Conservation (phyloP, 1,284 basidiomycete genomes). For the Inonotus obliquus region DNA sequence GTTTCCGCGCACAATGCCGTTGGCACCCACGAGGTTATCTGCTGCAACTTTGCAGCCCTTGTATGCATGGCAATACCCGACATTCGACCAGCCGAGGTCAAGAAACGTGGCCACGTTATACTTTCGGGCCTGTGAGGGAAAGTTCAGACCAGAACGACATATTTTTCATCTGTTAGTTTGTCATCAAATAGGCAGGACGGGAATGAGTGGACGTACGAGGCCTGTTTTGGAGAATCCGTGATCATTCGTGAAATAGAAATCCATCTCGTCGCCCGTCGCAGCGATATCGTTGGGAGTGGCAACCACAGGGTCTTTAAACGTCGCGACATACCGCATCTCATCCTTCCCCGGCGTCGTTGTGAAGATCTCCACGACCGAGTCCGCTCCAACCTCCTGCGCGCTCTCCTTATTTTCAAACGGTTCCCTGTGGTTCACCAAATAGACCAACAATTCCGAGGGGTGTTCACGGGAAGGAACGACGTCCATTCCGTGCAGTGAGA, state of each 20-base stretch:
- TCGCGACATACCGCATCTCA: conserved; percentile 49
- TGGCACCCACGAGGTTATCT: conserved; percentile 39
- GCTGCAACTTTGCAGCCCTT: conserved; percentile 55
- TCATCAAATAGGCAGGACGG: not conserved
- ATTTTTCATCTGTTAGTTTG: not conserved
- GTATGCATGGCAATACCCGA: conserved; percentile 55
- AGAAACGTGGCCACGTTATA: conserved; percentile 1
- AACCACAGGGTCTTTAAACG: conserved; percentile 53
- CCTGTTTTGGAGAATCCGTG: conserved; percentile 45
- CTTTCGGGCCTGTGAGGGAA: not conserved
- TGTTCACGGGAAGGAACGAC: conserved; percentile 51
- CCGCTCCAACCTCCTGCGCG: conserved; percentile 51
- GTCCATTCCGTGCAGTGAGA: conserved; percentile 70
- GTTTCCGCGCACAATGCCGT: conserved; percentile 50
- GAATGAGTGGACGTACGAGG: conserved; percentile 35
- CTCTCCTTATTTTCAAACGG: conserved; percentile 30
- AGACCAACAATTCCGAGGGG: conserved; percentile 53
- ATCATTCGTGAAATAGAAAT: conserved; percentile 67
- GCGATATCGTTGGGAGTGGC: conserved; percentile 67
- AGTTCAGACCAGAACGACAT: not conserved
- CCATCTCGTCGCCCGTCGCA: conserved; percentile 54
- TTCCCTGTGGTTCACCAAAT: conserved; percentile 66
- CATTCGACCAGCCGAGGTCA: conserved; percentile 31
- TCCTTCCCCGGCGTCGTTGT: conserved; percentile 43
- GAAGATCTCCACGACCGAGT: conserved; percentile 71